These are phyloP conservation scores for Suhomyces taliae DNA, from an alignment of 1,139 yeast species.

Conservation along the genomic window DNA sequence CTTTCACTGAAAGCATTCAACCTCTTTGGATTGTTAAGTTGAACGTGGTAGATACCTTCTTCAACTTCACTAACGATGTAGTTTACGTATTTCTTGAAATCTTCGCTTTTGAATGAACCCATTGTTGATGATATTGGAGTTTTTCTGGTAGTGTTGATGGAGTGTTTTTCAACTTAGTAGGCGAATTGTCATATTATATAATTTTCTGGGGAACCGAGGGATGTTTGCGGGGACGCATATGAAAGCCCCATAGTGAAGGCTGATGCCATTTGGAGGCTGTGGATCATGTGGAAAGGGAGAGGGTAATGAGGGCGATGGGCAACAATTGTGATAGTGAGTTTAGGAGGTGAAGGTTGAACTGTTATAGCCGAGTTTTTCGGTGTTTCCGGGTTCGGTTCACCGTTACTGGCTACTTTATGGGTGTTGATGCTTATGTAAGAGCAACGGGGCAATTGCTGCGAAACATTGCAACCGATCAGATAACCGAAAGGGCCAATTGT, in stretches of 20 bases:
- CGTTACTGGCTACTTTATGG: too few relatives aligned
- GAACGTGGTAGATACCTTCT: constrained; percentile 57
- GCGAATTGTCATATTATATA: not conserved
- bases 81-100: constrained; percentile 34
- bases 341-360: too few relatives aligned
- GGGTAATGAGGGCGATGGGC: not conserved
- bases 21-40: constrained; percentile 61
- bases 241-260: not conserved
- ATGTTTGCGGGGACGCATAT: constrained; percentile 1
- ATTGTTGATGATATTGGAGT: not conserved
- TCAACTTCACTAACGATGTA: constrained; percentile 43
- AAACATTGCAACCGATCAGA: too few relatives aligned
- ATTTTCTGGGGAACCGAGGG: constrained; percentile 5
- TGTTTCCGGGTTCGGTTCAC: too few relatives aligned
- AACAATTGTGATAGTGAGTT: too few relatives aligned
- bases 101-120: constrained; percentile 15
- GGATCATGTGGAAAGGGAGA: not conserved
- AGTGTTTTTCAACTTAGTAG: too few relatives aligned
- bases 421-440: too few relatives aligned
- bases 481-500: too few relatives aligned
- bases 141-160: not conserved
- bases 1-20: constrained; percentile 60
- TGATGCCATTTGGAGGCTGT: not conserved
- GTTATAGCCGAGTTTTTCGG: too few relatives aligned
- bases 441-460: too few relatives aligned